These are phyloP conservation scores for Arthromyces matolae DNA, from an alignment of 768 basidiomycete species.

Conservation along the genomic window DNA sequence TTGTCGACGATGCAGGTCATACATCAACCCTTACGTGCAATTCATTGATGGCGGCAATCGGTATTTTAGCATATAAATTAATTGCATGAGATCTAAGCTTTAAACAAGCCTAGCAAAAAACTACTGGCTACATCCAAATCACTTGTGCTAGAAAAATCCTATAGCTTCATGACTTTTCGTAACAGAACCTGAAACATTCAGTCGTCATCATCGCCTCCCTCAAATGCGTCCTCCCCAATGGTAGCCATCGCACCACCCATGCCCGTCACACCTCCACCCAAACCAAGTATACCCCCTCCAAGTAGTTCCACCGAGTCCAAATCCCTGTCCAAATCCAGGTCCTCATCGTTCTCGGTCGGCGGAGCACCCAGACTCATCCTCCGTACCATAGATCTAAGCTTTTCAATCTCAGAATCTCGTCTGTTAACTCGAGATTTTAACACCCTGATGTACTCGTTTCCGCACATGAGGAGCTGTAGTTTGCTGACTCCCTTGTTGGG, in stretches of 20 bases:
- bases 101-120: slow-evolving; percentile 1
- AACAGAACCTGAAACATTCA: too few species aligned
- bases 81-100: slow-evolving; percentile 3
- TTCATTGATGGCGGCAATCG: slow-evolving; percentile 98
- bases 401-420: slow-evolving; percentile 73
- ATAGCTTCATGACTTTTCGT: too few species aligned
- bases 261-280: slow-evolving; percentile 4
- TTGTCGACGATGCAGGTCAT: slow-evolving; percentile 92
- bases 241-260: slow-evolving; percentile 5
- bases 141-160: too few species aligned
- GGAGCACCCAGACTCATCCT: slow-evolving; percentile 44
- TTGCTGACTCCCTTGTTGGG: slow-evolving; percentile 95
- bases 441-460: slow-evolving; percentile 81
- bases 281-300: slow-evolving; percentile 15
- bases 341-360: slow-evolving; percentile 26
- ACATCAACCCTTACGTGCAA: slow-evolving; percentile 96
- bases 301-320: slow-evolving; percentile 51
- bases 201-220: slow-evolving; percentile 10
- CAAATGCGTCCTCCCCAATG: slow-evolving; percentile 15
- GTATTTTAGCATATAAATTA: slow-evolving; percentile 28
- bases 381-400: slow-evolving; percentile 61
- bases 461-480: slow-evolving; percentile 84
- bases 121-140: slow-evolving; percentile 1
- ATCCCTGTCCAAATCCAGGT: slow-evolving; percentile 55
- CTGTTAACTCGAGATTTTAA: slow-evolving; percentile 76